Conservation (phyloP, 2,329 filamentous ascomycete species). For the Acephala macrosclerotiorum region DNA sequence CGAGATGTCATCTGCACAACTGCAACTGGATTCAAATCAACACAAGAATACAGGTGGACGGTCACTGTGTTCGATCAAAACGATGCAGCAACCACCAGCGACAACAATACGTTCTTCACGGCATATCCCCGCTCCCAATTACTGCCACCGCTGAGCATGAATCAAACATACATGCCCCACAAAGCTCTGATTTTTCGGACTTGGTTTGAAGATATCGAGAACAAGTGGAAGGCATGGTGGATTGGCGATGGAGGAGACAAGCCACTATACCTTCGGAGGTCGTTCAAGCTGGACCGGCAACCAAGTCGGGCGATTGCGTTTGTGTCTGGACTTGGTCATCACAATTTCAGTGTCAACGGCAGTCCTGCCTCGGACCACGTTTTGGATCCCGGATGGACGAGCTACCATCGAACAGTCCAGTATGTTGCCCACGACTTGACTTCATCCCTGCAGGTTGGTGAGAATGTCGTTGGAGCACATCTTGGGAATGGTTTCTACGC, state of each 20-base stretch:
- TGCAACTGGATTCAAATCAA: background rate
- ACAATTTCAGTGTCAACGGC: slow-evolving; percentile 5
- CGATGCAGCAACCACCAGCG: background rate
- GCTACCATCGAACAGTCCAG: slow-evolving; percentile 7
- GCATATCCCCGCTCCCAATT: slow-evolving; percentile 8
- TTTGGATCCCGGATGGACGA: slow-evolving; percentile 6
- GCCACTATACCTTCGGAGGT: slow-evolving; percentile 2
- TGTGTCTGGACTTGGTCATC: slow-evolving; percentile 8
- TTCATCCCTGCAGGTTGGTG: background rate
- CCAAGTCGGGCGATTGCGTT: background rate
- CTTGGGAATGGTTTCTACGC: slow-evolving; percentile 8
- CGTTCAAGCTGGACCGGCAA: slow-evolving; percentile 1
- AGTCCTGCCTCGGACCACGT: slow-evolving; percentile 5
- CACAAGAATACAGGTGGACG: background rate
- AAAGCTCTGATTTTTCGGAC: background rate
- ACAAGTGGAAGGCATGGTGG: slow-evolving; percentile 8
- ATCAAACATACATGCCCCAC: slow-evolving; percentile 9
- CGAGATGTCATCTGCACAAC: background rate
- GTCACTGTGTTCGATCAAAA: slow-evolving; percentile 1
- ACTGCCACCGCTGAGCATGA: slow-evolving; percentile 7
- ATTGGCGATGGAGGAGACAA: slow-evolving; percentile 9
- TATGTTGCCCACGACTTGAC: slow-evolving; percentile 7
- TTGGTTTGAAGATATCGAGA: slow-evolving; percentile 7
- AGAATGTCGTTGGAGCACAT: slow-evolving; percentile 6
- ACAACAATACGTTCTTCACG: background rate